Conservation (phyloP, 768 basidiomycete species). For the Auricularia heimuer region DNA sequence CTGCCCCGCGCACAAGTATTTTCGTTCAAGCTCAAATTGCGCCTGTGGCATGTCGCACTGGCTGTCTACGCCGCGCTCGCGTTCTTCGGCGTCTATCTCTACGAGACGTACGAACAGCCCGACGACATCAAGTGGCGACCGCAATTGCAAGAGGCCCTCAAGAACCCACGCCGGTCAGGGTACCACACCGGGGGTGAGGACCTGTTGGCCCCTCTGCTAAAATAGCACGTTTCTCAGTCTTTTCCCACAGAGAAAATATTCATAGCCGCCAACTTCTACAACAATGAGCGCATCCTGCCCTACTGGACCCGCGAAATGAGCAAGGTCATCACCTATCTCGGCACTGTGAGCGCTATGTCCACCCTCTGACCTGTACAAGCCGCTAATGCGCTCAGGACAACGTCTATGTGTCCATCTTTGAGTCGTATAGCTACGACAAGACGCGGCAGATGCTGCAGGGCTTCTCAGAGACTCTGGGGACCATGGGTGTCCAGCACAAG, state of each 20-base stretch:
- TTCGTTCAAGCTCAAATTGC: background rate
- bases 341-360: conserved; percentile 13
- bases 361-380: background rate
- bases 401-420: background rate
- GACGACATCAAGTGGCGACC: conserved; percentile 18
- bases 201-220: background rate
- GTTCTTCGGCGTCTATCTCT: background rate
- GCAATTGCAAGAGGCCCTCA: conserved; percentile 14
- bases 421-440: background rate
- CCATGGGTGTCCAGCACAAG: background rate
- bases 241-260: conserved; percentile 21
- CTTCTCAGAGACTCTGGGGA: background rate
- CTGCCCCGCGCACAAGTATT: background rate
- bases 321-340: conserved; percentile 28
- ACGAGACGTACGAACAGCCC: conserved; percentile 16
- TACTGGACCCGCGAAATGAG: conserved; percentile 30
- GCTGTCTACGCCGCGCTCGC: background rate
- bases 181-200: conserved; percentile 13
- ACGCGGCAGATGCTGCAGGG: background rate
- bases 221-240: background rate
- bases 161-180: conserved; percentile 13
- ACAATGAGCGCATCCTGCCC: conserved; percentile 29
- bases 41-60: background rate
- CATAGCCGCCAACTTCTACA: conserved; percentile 33
- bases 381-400: background rate